Evolutionary conservation across 768 basidiomycete genomes (phyloP).

Genomic region (Mycena polygramma): DNA sequence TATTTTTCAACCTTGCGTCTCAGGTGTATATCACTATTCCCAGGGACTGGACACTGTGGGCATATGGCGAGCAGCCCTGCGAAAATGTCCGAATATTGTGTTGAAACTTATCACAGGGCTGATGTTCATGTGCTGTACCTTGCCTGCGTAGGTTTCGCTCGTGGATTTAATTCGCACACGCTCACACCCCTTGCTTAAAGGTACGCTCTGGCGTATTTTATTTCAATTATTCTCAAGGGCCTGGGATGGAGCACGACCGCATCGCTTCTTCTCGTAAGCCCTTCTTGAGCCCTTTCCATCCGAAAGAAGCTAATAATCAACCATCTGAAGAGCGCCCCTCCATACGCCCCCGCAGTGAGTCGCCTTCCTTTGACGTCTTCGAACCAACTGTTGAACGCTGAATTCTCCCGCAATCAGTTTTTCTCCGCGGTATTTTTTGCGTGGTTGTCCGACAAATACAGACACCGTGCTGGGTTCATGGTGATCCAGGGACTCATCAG

Average conservation of each 20-base stretch:
- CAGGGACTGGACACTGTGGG: slow-evolving; percentile 62
- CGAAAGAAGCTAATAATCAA: not conserved
- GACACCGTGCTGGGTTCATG: slow-evolving; percentile 58
- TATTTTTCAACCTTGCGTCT: not conserved
- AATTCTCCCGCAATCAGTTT: slow-evolving; percentile 6
- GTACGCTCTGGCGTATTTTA: slow-evolving; percentile 59
- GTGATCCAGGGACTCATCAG: slow-evolving; percentile 53
- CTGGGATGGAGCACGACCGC: slow-evolving; percentile 57
- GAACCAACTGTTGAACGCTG: not conserved
- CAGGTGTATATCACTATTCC: slow-evolving; percentile 7
- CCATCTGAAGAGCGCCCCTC: slow-evolving; percentile 56
- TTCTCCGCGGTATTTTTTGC: slow-evolving; percentile 57
- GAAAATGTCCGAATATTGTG: not conserved
- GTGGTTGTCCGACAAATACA: slow-evolving; percentile 60
- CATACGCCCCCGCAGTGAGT: slow-evolving; percentile 59
- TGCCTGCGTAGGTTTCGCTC: slow-evolving; percentile 55
- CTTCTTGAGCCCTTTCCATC: slow-evolving; percentile 46
- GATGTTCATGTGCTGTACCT: slow-evolving; percentile 60
- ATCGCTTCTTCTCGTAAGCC: slow-evolving; percentile 58
- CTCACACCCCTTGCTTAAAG: slow-evolving; percentile 38
- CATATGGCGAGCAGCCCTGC: slow-evolving; percentile 51
- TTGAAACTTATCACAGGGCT: slow-evolving; percentile 45
- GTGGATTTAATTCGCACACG: not conserved
- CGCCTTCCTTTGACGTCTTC: not conserved
- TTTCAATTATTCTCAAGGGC: slow-evolving; percentile 59